Base-by-base conservation (phyloP, 2,329 filamentous ascomycete genomes). In the Pseudocercospora fuligena region DNA sequence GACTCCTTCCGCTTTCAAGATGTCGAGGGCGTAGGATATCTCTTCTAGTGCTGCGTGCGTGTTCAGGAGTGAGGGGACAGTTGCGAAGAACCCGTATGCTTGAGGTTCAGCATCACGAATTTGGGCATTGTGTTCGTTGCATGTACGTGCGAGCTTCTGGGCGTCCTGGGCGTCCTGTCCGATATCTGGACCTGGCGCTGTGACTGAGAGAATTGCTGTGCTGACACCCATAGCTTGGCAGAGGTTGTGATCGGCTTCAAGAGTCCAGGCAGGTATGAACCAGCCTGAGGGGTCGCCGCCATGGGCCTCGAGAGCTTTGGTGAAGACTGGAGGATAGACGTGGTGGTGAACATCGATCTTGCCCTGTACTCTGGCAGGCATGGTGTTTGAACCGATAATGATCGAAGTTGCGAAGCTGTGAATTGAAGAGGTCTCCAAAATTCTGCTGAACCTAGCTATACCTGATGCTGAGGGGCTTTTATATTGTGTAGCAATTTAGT, bases 281-380 rank as follows among this genome's bases (percentile, higher is more conserved):
- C 51, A 56, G 23, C 51, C 51, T n/a, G 51, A 56, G 23, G 51
- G 51, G 27, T 56, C 51, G 23, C 51, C 51, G 14, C 51, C 51
- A 14, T 23, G 16, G 6, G 19, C 23, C 7, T 56, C 23, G 6
- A 56, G 23, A 14, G 27, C 51, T 56, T 21, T 56, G 23, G 21
- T 25, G 7, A 56, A 16, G 19, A 27, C 27, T 6, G 51, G 51
- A n/a, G 51, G 29, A 25, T 56, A 56, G 6, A 56, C 23, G 25
- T 56, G 51, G 51, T 56, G 51, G 8, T 56, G 51, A 9, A 56
- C 51, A n/a, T 56, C 51, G n/a, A 56, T 56, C 16, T 56, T 56
- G 21, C 23, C 23, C 29, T 31, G 29, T 31, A 31, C 29, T 31
- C 29, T 31, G 29, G 29, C 29, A 31, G 29, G 29, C 29, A 5